Evolutionary conservation across 108 stramenopile species (phyloP), one percentile per base, ranked within the genome.

Genomic region (Skeletonema marinoi): DNA sequence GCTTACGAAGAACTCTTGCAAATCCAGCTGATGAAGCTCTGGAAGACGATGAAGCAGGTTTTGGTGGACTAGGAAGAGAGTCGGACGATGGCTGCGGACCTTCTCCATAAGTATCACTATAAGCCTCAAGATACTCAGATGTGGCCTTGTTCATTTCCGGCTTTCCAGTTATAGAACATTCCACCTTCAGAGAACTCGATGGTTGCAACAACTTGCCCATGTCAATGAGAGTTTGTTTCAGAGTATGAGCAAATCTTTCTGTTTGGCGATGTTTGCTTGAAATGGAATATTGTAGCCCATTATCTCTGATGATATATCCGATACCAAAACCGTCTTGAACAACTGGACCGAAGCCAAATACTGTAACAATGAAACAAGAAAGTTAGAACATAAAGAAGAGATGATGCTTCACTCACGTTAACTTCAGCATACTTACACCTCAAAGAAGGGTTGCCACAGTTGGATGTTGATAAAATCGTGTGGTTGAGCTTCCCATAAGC

Each of bases 301-400:
- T 38, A 33, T 96, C 93, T 58, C 92, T 91, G 71, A 93, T 96
- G 35, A 96, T 92, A 78, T 96, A 96, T 9, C 95, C 95, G 36
- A 96, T 84, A 35, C 95, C 17, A 65, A 78, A 73, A 13, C 77
- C 68, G 44, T 75, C 78, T 51, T 64, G 74, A 67, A 82, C 88
- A 42, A 89, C 93, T 2, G 95, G 93, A 41, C 95, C 95, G 74
- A 96, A 96, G 1, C 95, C 95, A 77, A 96, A 96, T 17, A 88
- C 73, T 74, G 35, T 31, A 74, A 39, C 17, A 13, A 41, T 39
- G 6, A 7, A 6, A 10, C 0, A 66, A 66, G 7, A 39, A 14
- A 6, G 11, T 35, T 13, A 42, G 39, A 16, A 12, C 39, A 41
- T 12, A 42, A 21, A 46, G 44, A 61, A 12, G 19, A 33, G 39